Percentiles rank a stretch among this genome's conserved stretches.
phyloP scores from a whole-genome alignment of 2,329 filamentous ascomycete species.

The Periconia sp. region DNA sequence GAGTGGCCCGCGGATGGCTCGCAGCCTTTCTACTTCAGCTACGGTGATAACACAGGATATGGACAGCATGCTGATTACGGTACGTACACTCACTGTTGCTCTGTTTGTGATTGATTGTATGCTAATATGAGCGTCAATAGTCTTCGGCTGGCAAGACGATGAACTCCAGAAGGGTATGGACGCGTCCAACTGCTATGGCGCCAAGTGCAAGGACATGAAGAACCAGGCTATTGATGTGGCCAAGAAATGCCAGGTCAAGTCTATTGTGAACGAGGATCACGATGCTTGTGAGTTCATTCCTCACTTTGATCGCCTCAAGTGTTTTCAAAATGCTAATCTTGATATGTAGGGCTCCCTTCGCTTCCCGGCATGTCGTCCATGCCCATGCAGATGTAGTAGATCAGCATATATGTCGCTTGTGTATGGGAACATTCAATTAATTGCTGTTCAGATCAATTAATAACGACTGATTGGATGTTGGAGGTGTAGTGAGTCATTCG shows the following conservation, averaged over 20 bases:
- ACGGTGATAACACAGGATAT: conserved; percentile 26
- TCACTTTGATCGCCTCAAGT: not conserved
- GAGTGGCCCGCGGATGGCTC: conserved; percentile 25
- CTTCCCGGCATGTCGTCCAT: conserved; percentile 16
- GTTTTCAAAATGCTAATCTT: not conserved
- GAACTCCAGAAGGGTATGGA: conserved; percentile 29
- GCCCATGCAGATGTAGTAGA: conserved; percentile 5
- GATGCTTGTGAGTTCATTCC: conserved; percentile 15
- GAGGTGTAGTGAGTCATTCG: too few species aligned
- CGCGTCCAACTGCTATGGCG: conserved; percentile 16
- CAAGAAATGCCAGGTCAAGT: conserved; percentile 16
- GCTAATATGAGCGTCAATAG: not conserved
- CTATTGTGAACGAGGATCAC: conserved; percentile 14
- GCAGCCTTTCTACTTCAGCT: conserved; percentile 26
- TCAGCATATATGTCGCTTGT: too few species aligned
- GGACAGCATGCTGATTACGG: conserved; percentile 27
- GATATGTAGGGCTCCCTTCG: conserved; percentile 8
- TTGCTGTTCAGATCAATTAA: too few species aligned
- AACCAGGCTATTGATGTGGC: conserved; percentile 15
- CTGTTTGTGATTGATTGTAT: not conserved
- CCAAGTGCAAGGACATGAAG: conserved; percentile 17
- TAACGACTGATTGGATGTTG: too few species aligned
- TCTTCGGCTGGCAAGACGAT: conserved; percentile 29
- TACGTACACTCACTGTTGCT: not conserved
- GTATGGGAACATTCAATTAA: too few species aligned